These are phyloP conservation scores for Boletellus deceptivus DNA, from an alignment of 1,284 basidiomycete genomes.

Conservation along the genomic window DNA sequence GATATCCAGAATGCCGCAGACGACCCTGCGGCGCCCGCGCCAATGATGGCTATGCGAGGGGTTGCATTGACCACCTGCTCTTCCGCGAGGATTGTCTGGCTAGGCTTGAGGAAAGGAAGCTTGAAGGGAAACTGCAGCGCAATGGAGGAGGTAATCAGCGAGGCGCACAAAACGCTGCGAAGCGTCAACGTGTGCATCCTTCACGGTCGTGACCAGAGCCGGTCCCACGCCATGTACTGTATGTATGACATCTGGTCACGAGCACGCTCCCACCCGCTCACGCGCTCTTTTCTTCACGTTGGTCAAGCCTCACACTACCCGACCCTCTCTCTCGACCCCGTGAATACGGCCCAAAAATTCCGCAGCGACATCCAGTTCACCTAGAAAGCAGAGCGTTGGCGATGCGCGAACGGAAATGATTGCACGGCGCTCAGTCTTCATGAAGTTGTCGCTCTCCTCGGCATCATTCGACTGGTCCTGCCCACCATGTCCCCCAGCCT, in stretches of 20 bases:
- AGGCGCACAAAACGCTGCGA: constrained; percentile 21
- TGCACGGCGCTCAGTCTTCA: constrained; percentile 34
- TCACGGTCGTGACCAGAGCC: too few species aligned
- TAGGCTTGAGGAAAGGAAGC: constrained; percentile 45
- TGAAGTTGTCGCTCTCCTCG: constrained; percentile 41
- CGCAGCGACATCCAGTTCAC: constrained; percentile 21
- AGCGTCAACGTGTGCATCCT: constrained; percentile 16
- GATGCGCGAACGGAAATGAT: constrained; percentile 41
- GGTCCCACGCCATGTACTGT: too few species aligned
- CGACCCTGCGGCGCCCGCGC: constrained; percentile 84
- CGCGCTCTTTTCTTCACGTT: too few species aligned
- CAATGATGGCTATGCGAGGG: constrained; percentile 75
- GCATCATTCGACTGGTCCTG: constrained; percentile 42
- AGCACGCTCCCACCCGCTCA: too few species aligned
- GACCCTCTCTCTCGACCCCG: too few species aligned
- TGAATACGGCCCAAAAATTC: too few species aligned
- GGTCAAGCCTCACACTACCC: too few species aligned
- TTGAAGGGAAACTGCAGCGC: constrained; percentile 60
- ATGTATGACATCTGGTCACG: too few species aligned
- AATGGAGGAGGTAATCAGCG: constrained; percentile 37
- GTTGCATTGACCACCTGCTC: constrained; percentile 21
- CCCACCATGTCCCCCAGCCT: constrained; percentile 39
- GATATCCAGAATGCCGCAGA: constrained; percentile 86
- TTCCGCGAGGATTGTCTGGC: constrained; percentile 21
- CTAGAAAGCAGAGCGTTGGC: constrained; percentile 35